Percentiles rank a stretch among this genome's conserved stretches.
These are phyloP conservation scores for Chlorella sp. DNA, from an alignment of 139 green algal genomes.

Conservation along the genomic window DNA sequence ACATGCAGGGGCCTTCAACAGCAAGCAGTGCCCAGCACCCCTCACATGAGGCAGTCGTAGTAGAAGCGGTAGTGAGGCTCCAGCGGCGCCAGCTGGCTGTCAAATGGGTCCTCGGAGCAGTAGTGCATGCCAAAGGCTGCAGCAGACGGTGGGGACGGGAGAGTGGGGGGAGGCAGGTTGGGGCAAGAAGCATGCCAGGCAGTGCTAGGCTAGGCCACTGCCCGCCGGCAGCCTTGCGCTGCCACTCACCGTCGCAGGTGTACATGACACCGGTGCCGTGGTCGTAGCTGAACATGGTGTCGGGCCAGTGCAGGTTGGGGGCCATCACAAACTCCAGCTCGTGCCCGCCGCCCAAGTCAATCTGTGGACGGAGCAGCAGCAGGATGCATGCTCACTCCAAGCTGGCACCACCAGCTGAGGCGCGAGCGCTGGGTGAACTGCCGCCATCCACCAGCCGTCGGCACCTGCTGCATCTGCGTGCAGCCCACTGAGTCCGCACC, in stretches of 20 bases:
- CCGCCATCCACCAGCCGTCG: not conserved
- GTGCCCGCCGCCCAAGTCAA: constrained; percentile 90
- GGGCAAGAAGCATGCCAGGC: too few relatives aligned
- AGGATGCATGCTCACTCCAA: too few relatives aligned
- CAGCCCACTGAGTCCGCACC: not conserved
- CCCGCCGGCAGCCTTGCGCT: too few relatives aligned
- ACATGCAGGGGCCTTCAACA: too few relatives aligned
- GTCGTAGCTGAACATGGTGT: constrained; percentile 96
- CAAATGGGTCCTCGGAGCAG: constrained; percentile 82
- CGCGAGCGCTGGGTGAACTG: too few relatives aligned
- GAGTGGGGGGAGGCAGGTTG: too few relatives aligned
- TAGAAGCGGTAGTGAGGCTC: constrained; percentile 91
- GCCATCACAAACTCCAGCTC: constrained; percentile 96
- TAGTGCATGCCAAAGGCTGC: constrained; percentile 93
- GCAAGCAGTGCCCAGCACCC: too few relatives aligned
- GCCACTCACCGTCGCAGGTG: constrained; percentile 71
- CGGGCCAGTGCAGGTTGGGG: constrained; percentile 96
- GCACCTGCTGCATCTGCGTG: not conserved
- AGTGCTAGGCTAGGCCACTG: too few relatives aligned
- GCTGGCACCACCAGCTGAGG: too few relatives aligned
- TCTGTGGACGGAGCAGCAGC: not conserved
- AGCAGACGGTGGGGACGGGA: not conserved
- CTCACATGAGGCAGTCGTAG: constrained; percentile 97
- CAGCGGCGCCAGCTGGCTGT: constrained; percentile 64
- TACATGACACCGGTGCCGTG: constrained; percentile 89